Conservation (phyloP, 345 rosid species). For the Citrus glauca region DNA sequence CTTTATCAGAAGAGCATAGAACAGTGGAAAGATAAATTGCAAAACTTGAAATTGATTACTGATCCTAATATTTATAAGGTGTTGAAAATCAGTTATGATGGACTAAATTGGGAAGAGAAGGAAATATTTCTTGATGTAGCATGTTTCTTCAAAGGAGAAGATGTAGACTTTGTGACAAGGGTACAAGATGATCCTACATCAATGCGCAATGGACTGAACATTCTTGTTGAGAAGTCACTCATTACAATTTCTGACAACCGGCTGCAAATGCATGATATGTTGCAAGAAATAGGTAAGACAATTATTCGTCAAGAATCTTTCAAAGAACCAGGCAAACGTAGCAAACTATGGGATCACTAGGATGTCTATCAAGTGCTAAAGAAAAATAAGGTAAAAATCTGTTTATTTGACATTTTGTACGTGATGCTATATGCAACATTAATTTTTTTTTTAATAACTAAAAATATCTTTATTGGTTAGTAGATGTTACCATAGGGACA, state of each 20-base stretch:
- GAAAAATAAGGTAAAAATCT: neutral
- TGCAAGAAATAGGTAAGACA: constrained; percentile 22
- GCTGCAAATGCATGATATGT: constrained; percentile 37
- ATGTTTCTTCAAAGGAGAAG: constrained; percentile 35
- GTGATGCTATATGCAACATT: too few species aligned
- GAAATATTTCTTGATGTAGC: constrained; percentile 45
- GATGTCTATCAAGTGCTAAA: neutral
- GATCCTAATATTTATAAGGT: neutral
- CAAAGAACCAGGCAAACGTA: neutral
- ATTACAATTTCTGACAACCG: constrained; percentile 11
- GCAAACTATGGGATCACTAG: constrained; percentile 5
- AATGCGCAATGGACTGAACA: too few species aligned
- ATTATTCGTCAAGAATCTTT: constrained; percentile 8
- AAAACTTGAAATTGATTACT: neutral
- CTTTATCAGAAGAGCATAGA: neutral
- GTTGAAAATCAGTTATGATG: constrained; percentile 17
- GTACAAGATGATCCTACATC: constrained; percentile 13
- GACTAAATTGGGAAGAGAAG: constrained; percentile 9
- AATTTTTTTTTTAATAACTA: too few species aligned
- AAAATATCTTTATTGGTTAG: too few species aligned
- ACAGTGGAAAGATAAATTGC: neutral
- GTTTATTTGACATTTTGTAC: neutral
- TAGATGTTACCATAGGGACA: too few species aligned
- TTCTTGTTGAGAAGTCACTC: constrained; percentile 30
- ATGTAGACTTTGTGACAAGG: constrained; percentile 7